Evolutionary conservation across 257 asterid genomes (phyloP).

Genomic region (Orobanche coerulescens): DNA sequence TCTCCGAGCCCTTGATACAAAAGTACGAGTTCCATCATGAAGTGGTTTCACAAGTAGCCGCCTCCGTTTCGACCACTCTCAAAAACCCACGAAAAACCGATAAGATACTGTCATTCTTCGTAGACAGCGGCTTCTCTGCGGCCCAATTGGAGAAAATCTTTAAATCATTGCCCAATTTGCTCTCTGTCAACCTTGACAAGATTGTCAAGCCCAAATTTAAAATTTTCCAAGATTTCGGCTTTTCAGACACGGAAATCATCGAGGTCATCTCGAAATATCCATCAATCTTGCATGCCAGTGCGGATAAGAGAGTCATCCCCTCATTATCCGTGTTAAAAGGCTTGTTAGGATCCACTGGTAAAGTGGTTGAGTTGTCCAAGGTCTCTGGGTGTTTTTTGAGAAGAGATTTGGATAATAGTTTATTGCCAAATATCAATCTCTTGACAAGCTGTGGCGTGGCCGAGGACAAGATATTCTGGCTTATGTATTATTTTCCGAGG

Average conservation of each 20-base stretch:
- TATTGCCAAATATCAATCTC: slow-evolving; percentile 35
- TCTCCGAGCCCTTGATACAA: not conserved
- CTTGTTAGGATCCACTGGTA: slow-evolving; percentile 15
- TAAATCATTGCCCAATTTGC: slow-evolving; percentile 17
- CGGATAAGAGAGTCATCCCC: slow-evolving; percentile 17
- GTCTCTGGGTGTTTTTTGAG: slow-evolving; percentile 20
- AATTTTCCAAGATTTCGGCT: slow-evolving; percentile 7
- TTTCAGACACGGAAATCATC: slow-evolving; percentile 18
- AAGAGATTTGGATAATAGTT: slow-evolving; percentile 20
- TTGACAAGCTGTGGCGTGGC: slow-evolving; percentile 22
- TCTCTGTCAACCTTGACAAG: slow-evolving; percentile 14
- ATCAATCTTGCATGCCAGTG: slow-evolving; percentile 18
- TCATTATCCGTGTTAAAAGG: slow-evolving; percentile 22
- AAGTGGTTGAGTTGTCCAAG: slow-evolving; percentile 27
- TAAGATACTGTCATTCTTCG: not conserved
- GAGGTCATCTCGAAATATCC: slow-evolving; percentile 23
- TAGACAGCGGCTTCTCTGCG: slow-evolving; percentile 22
- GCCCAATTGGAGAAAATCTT: slow-evolving; percentile 25
- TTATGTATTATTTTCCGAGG: slow-evolving; percentile 19
- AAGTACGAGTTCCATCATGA: not conserved
- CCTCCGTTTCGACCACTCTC: not conserved
- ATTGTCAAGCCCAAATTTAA: slow-evolving; percentile 22
- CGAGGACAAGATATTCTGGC: slow-evolving; percentile 3
- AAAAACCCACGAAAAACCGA: not conserved
- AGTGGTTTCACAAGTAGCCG: not conserved